These are phyloP conservation scores for Botrytis fabae DNA, from an alignment of 2,329 filamentous ascomycete species.

Conservation along the genomic window DNA sequence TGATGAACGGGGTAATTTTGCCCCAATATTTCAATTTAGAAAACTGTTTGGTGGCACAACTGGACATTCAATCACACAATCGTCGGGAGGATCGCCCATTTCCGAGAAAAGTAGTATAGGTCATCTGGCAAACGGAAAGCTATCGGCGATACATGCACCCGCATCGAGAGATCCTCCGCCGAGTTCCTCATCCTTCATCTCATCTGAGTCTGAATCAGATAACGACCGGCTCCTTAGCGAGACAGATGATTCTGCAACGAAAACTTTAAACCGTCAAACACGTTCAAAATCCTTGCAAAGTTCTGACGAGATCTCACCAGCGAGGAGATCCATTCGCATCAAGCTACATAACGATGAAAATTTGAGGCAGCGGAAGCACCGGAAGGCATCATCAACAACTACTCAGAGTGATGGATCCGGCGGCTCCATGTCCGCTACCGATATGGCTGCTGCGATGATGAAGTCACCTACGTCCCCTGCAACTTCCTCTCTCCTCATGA, in stretches of 20 bases:
- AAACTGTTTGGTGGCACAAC: conserved; percentile 54
- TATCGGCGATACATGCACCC: conserved; percentile 26
- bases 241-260: conserved; percentile 27
- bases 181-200: conserved; percentile 59
- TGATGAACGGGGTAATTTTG: conserved; percentile 76
- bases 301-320: conserved; percentile 64
- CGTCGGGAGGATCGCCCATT: conserved; percentile 38
- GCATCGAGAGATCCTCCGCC: conserved; percentile 29
- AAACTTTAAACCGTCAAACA: conserved; percentile 49
- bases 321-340: conserved; percentile 82
- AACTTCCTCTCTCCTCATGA: conserved; percentile 61
- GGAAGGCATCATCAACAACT: conserved; percentile 54
- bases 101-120: conserved; percentile 21
- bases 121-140: conserved; percentile 29
- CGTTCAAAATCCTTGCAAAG: conserved; percentile 63
- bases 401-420: conserved; percentile 46
- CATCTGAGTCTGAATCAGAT: conserved; percentile 66
- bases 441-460: conserved; percentile 70
- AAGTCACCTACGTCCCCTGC: conserved; percentile 91
- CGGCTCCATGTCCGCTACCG: conserved; percentile 37
- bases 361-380: conserved; percentile 70
- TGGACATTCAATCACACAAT: conserved; percentile 40
- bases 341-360: conserved; percentile 83
- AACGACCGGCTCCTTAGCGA: conserved; percentile 40
- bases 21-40: conserved; percentile 71